phyloP scores from a whole-genome alignment of 768 basidiomycete species.

The Podaxis sp. region DNA sequence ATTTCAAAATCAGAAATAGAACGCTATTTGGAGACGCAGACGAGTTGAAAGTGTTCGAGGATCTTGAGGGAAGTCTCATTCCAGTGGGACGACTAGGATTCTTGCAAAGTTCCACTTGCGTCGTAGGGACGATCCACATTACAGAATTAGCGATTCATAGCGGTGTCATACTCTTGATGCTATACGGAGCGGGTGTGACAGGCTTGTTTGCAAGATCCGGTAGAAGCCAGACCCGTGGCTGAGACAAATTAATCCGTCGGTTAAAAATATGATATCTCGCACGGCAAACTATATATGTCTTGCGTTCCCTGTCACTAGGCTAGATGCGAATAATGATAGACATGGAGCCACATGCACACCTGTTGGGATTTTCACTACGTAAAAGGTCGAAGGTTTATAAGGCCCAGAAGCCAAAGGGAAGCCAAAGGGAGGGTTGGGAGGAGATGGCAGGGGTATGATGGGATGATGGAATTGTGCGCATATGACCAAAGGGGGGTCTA shows the following conservation, averaged over 20 bases:
- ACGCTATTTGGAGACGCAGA: background rate
- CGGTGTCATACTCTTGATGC: too few species aligned
- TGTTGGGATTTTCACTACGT: background rate
- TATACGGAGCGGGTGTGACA: background rate
- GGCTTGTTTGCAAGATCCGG: background rate
- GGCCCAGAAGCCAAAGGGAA: background rate
- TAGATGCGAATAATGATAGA: background rate
- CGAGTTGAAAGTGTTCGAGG: too few species aligned
- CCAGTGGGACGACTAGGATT: too few species aligned
- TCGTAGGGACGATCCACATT: too few species aligned
- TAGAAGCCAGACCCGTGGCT: background rate
- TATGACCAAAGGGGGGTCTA: background rate
- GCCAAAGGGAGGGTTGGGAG: background rate
- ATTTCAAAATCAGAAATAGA: background rate
- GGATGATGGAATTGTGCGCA: background rate
- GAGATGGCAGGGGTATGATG: background rate
- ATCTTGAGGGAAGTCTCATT: too few species aligned
- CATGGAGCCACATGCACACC: background rate
- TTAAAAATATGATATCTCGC: background rate
- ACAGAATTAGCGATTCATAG: too few species aligned
- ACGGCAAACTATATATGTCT: background rate
- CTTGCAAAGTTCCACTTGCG: too few species aligned
- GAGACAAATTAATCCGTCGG: background rate
- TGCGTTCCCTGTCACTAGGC: background rate
- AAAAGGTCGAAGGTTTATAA: background rate